Conservation (phyloP, 2,329 filamentous ascomycete species). For the Alternaria infectoria region DNA sequence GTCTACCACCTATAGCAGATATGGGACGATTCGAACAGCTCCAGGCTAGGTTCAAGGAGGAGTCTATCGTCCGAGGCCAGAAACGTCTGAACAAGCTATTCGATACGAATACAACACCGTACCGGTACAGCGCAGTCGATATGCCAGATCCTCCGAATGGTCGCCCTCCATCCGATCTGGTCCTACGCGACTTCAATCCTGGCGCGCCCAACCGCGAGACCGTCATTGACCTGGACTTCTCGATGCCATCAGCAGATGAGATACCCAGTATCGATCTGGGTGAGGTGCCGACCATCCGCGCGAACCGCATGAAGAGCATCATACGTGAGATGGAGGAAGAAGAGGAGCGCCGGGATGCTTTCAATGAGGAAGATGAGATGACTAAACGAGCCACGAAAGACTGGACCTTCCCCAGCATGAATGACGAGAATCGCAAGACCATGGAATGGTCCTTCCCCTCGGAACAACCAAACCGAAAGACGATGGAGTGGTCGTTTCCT, state of each 20-base stretch:
- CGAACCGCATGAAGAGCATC: slow-evolving; percentile 59
- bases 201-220: slow-evolving; percentile 56
- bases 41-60: slow-evolving; percentile 62
- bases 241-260: slow-evolving; percentile 46
- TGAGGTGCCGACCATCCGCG: slow-evolving; percentile 62
- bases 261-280: slow-evolving; percentile 53
- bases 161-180: slow-evolving; percentile 62
- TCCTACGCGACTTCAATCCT: slow-evolving; percentile 55
- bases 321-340: slow-evolving; percentile 52
- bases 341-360: slow-evolving; percentile 44
- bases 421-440: slow-evolving; percentile 52
- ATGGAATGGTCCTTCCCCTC: slow-evolving; percentile 62
- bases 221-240: slow-evolving; percentile 65
- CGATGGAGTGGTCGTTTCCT: slow-evolving; percentile 56
- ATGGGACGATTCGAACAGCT: slow-evolving; percentile 44
- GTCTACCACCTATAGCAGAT: slow-evolving; percentile 40
- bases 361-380: slow-evolving; percentile 34
- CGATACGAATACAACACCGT: slow-evolving; percentile 61
- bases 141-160: slow-evolving; percentile 48
- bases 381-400: slow-evolving; percentile 56
- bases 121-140: slow-evolving; percentile 63
- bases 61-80: slow-evolving; percentile 63
- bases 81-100: slow-evolving; percentile 64
- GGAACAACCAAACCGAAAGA: slow-evolving; percentile 49
- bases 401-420: slow-evolving; percentile 60